phyloP scores from a whole-genome alignment of 768 basidiomycete species.

The Royoungia palumana region DNA sequence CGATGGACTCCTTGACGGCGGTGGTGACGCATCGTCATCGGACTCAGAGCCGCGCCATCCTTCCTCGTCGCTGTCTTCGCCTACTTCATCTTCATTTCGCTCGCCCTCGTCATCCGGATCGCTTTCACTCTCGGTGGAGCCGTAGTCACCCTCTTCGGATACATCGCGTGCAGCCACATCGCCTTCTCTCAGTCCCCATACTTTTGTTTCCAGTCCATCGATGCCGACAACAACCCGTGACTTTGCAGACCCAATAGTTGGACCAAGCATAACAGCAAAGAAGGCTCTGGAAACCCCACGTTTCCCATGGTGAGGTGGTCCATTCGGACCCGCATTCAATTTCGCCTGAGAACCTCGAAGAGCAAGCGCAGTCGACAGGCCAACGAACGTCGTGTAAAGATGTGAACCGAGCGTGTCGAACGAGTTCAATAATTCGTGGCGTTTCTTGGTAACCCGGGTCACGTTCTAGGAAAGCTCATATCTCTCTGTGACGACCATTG shows the following conservation, averaged over 20 bases:
- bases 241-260: conserved; percentile 59
- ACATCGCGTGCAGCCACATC: conserved; percentile 29
- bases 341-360: conserved; percentile 13
- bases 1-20: conserved; percentile 27
- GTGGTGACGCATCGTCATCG: conserved; percentile 13
- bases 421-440: conserved; percentile 57
- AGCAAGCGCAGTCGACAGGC: conserved; percentile 67
- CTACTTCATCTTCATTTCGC: conserved; percentile 4
- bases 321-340: neutral
- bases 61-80: conserved; percentile 8
- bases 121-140: neutral
- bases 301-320: neutral
- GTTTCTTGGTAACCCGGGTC: conserved; percentile 53
- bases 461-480: conserved; percentile 32
- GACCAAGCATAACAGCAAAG: conserved; percentile 63
- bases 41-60: conserved; percentile 2
- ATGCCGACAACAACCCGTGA: conserved; percentile 60
- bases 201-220: conserved; percentile 56
- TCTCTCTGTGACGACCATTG: neutral
- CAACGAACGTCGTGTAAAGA: conserved; percentile 68
- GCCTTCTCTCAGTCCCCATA: conserved; percentile 25
- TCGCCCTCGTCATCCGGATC: conserved; percentile 7
- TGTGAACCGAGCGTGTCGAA: conserved; percentile 74
- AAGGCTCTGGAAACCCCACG: conserved; percentile 38
- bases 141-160: neutral